phyloP scores from a whole-genome alignment of 2,329 filamentous ascomycete species.

The Coniochaeta pulveracea region DNA sequence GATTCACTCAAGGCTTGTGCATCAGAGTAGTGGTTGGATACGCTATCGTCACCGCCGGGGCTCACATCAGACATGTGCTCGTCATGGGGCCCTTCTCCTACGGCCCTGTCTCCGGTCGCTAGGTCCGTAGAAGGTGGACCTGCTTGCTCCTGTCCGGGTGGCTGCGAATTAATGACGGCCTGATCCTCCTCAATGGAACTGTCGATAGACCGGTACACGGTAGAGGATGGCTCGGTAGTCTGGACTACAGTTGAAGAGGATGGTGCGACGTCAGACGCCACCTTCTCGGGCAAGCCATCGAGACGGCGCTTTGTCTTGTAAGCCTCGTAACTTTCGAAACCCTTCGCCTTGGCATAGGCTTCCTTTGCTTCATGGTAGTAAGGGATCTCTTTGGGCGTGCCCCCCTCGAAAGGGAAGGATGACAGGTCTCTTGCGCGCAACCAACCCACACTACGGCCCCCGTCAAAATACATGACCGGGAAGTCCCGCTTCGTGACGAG shows the following conservation, averaged over 20 bases:
- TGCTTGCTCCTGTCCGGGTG: too few relatives aligned
- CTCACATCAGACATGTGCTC: slow-evolving; percentile 1
- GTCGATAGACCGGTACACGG: too few relatives aligned
- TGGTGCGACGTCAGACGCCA: neutral
- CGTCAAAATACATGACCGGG: slow-evolving; percentile 26
- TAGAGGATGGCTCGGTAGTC: neutral
- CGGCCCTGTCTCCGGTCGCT: neutral
- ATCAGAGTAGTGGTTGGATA: neutral
- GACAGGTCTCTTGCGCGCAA: slow-evolving; percentile 11
- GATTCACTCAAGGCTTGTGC: neutral
- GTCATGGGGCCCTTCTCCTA: neutral
- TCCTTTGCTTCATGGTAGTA: slow-evolving; percentile 9
- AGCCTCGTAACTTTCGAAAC: slow-evolving; percentile 2
- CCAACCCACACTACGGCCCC: slow-evolving; percentile 14
- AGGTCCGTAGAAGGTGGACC: too few relatives aligned
- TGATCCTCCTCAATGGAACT: too few relatives aligned
- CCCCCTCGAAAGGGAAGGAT: slow-evolving; percentile 12
- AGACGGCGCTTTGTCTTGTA: neutral
- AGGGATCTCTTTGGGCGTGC: slow-evolving; percentile 7
- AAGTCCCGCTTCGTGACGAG: slow-evolving; percentile 23
- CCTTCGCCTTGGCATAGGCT: slow-evolving; percentile 6
- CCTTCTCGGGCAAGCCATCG: neutral
- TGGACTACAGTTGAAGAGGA: neutral
- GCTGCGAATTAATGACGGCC: too few relatives aligned
- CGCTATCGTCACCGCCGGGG: neutral